These are phyloP conservation scores for Mycena chlorophos DNA, from an alignment of 768 basidiomycete species.

Conservation along the genomic window DNA sequence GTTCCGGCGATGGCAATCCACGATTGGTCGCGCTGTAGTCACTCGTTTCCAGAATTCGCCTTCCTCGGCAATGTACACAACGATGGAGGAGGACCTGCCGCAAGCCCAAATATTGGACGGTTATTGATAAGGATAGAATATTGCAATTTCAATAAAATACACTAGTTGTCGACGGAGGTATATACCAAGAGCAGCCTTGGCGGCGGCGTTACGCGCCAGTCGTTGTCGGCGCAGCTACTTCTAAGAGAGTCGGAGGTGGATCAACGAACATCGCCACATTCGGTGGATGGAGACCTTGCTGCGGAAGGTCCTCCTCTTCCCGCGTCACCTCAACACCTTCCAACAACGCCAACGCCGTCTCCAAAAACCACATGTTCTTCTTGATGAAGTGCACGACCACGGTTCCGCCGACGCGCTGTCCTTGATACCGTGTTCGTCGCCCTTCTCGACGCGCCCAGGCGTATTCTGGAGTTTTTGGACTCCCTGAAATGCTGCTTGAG, in stretches of 20 bases:
- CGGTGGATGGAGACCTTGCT: slow-evolving; percentile 14
- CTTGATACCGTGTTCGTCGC: slow-evolving; percentile 59
- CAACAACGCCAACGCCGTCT: slow-evolving; percentile 86
- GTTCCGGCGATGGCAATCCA: slow-evolving; percentile 75
- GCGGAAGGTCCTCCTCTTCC: slow-evolving; percentile 47
- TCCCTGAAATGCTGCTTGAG: slow-evolving; percentile 46
- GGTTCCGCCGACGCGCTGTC: slow-evolving; percentile 83
- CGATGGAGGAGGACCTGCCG: slow-evolving; percentile 14
- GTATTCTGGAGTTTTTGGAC: slow-evolving; percentile 56
- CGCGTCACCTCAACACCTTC: slow-evolving; percentile 74
- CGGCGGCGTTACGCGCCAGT: background rate
- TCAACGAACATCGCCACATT: slow-evolving; percentile 3
- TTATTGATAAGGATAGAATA: slow-evolving; percentile 23
- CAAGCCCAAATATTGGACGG: slow-evolving; percentile 30
- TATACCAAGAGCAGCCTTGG: slow-evolving; percentile 11
- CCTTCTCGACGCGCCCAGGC: slow-evolving; percentile 79
- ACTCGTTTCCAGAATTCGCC: slow-evolving; percentile 46
- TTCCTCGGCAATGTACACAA: slow-evolving; percentile 32
- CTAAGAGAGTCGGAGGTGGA: slow-evolving; percentile 8
- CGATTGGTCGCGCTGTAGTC: slow-evolving; percentile 61
- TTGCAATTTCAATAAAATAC: slow-evolving; percentile 24
- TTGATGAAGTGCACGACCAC: slow-evolving; percentile 97
- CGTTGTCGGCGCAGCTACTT: slow-evolving; percentile 1
- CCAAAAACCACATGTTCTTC: slow-evolving; percentile 94
- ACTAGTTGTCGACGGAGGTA: slow-evolving; percentile 22